Evolutionary conservation across 1,139 yeast species (phyloP).

Genomic region (Protomyces arabidopsidicola): DNA sequence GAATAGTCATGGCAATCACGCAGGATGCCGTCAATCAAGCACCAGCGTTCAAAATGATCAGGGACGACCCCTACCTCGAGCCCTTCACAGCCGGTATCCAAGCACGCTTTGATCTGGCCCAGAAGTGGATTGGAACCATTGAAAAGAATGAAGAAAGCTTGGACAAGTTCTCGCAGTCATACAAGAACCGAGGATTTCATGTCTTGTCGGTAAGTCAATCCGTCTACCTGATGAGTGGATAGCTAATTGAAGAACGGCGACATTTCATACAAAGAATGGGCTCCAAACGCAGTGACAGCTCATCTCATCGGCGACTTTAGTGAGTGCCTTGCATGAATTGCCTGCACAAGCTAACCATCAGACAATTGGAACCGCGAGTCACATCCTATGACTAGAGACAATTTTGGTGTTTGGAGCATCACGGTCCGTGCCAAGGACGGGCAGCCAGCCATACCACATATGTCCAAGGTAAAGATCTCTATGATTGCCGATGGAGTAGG

Average conservation of each 20-base stretch:
- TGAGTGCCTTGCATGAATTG: slow-evolving; percentile 1
- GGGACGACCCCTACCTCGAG: slow-evolving; percentile 74
- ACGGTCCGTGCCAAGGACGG: slow-evolving; percentile 52
- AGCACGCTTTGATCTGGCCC: slow-evolving; percentile 53
- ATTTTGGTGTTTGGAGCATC: slow-evolving; percentile 66
- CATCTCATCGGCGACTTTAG: slow-evolving; percentile 82
- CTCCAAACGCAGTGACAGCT: slow-evolving; percentile 77
- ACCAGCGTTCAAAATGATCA: slow-evolving; percentile 44
- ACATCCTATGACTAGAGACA: slow-evolving; percentile 55
- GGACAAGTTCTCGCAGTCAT: slow-evolving; percentile 52
- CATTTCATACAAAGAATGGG: slow-evolving; percentile 71
- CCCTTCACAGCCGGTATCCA: slow-evolving; percentile 65
- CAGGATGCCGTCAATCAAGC: slow-evolving; percentile 30
- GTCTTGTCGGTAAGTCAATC: slow-evolving; percentile 42
- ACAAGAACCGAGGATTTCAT: slow-evolving; percentile 71
- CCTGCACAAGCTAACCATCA: not conserved
- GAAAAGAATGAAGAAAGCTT: slow-evolving; percentile 48
- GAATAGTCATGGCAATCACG: not conserved
- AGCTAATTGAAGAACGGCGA: slow-evolving; percentile 40
- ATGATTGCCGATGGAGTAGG: slow-evolving; percentile 65
- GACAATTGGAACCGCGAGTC: slow-evolving; percentile 62
- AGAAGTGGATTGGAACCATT: slow-evolving; percentile 54
- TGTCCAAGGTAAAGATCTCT: slow-evolving; percentile 60
- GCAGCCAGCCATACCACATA: slow-evolving; percentile 68
- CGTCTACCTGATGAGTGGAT: not conserved